Conservation (phyloP, 2,329 filamentous ascomycete species). For the Chaetomiaceae sp. region DNA sequence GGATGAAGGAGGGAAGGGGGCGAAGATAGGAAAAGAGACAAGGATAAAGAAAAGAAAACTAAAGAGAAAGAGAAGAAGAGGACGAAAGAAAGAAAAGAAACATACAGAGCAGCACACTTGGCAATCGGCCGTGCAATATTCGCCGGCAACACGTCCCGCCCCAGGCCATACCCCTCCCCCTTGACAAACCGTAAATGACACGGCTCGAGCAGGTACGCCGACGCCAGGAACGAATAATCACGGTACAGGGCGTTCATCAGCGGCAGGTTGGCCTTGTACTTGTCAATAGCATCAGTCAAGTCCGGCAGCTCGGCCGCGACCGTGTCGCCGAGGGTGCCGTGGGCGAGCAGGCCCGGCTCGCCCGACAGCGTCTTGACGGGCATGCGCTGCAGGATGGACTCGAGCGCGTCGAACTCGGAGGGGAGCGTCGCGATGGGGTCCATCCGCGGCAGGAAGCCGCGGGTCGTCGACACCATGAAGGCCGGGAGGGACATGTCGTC, state of each 20-base stretch:
- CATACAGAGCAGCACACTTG: conserved; percentile 79
- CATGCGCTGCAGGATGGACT: conserved; percentile 69
- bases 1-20: neutral
- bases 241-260: conserved; percentile 82
- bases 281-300: conserved; percentile 67
- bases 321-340: conserved; percentile 67
- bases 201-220: conserved; percentile 84
- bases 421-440: conserved; percentile 62
- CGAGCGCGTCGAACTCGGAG: conserved; percentile 65
- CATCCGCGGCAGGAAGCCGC: conserved; percentile 68
- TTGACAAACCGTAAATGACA: conserved; percentile 72
- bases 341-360: conserved; percentile 70
- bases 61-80: neutral
- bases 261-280: conserved; percentile 67
- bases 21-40: neutral
- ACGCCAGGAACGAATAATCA: conserved; percentile 88
- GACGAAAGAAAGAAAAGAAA: conserved; percentile 25
- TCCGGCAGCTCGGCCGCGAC: conserved; percentile 72
- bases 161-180: conserved; percentile 73
- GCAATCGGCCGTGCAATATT: conserved; percentile 77
- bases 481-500: conserved; percentile 60
- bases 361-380: conserved; percentile 73
- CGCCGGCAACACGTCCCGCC: conserved; percentile 65
- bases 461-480: conserved; percentile 73
- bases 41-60: too few species aligned